Conservation (phyloP, 805 yeast genomes). For the Candida manassasensis region DNA sequence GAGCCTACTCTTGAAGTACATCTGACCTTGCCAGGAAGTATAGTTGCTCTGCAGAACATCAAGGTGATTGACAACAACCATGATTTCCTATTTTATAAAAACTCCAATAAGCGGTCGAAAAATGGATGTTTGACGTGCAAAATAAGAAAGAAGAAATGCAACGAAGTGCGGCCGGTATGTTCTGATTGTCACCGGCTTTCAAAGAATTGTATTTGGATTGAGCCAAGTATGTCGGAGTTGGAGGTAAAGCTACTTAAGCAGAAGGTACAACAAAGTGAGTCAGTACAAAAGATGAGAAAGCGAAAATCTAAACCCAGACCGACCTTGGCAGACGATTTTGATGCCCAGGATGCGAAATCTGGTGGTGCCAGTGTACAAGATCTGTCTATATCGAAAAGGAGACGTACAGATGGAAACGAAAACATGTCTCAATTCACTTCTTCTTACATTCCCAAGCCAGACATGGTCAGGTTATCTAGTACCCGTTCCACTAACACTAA, state of each 20-base stretch:
- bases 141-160: constrained; percentile 56
- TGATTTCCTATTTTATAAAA: constrained; percentile 13
- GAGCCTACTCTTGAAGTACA: too few relatives aligned
- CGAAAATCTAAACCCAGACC: constrained; percentile 19
- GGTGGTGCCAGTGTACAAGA: too few relatives aligned
- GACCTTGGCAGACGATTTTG: neutral
- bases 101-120: constrained; percentile 36
- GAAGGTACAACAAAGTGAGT: constrained; percentile 37
- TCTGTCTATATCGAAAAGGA: too few relatives aligned
- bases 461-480: too few relatives aligned
- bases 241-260: constrained; percentile 31
- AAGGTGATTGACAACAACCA: constrained; percentile 12
- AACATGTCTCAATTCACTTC: too few relatives aligned
- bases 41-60: neutral
- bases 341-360: neutral
- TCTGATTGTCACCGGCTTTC: constrained; percentile 44
- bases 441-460: too few relatives aligned
- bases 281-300: constrained; percentile 37
- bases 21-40: neutral
- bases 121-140: constrained; percentile 71
- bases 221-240: constrained; percentile 39
- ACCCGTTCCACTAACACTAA: too few relatives aligned
- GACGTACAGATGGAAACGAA: too few relatives aligned
- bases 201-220: constrained; percentile 47
- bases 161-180: constrained; percentile 47